Evolutionary conservation across 257 asterid species (phyloP).

Genomic region (Rhazya stricta): DNA sequence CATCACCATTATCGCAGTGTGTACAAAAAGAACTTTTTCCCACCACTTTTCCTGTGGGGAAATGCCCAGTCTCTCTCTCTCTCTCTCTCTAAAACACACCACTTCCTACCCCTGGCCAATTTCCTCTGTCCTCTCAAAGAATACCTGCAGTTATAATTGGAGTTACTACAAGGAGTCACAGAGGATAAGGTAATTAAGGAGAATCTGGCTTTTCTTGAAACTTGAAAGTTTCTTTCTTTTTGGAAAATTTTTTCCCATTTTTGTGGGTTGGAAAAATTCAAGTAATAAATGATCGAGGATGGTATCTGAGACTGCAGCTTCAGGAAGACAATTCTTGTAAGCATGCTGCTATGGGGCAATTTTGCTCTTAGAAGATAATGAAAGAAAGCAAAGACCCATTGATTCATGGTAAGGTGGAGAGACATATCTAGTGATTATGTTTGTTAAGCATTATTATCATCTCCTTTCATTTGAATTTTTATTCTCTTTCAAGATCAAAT

Average conservation of each 20-base stretch:
- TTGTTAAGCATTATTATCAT: conserved; percentile 24
- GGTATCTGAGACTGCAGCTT: background rate
- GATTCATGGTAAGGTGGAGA: conserved; percentile 11
- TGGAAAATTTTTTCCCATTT: background rate
- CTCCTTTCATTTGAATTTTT: conserved; percentile 37
- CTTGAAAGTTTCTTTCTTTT: background rate
- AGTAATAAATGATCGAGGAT: background rate
- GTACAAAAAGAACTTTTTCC: conserved; percentile 74
- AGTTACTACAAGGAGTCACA: conserved; percentile 23
- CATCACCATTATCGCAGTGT: conserved; percentile 63
- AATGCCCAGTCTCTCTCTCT: conserved; percentile 23
- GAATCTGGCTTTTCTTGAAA: conserved; percentile 5
- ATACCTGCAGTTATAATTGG: conserved; percentile 16
- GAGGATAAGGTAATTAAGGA: conserved; percentile 7
- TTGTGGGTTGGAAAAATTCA: background rate
- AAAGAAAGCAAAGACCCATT: conserved; percentile 5
- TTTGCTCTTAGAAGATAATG: background rate
- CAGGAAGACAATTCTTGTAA: conserved; percentile 2
- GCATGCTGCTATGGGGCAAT: conserved; percentile 4
- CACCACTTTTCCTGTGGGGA: conserved; percentile 46
- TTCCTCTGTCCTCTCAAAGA: conserved; percentile 15
- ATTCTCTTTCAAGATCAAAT: conserved; percentile 26
- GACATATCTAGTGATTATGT: conserved; percentile 31
- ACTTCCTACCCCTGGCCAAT: conserved; percentile 14
- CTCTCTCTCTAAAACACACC: background rate